Conservation (phyloP, 2,329 filamentous ascomycete species). For the Apiospora rasikravindrae region DNA sequence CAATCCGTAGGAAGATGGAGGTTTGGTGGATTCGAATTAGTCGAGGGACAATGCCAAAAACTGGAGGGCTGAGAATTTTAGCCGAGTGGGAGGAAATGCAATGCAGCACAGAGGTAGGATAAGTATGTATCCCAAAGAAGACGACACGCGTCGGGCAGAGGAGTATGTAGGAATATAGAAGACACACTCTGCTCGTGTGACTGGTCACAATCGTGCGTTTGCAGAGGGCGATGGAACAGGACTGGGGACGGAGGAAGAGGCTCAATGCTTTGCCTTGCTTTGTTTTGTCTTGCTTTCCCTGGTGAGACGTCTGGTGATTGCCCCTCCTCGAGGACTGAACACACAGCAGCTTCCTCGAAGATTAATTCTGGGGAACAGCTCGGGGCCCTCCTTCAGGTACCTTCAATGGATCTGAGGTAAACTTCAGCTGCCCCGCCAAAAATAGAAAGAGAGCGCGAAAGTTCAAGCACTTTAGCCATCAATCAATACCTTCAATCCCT, state of each 20-base stretch:
- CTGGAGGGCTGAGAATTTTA: slow-evolving; percentile 16
- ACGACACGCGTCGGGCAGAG: slow-evolving; percentile 6
- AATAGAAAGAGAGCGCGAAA: neutral
- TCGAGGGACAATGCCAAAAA: slow-evolving; percentile 5
- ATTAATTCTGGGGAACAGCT: neutral
- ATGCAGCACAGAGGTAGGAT: neutral
- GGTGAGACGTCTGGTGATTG: slow-evolving; percentile 5
- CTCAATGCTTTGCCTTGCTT: slow-evolving; percentile 8
- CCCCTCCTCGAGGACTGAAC: neutral
- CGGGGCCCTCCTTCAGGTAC: neutral
- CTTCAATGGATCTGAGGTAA: neutral
- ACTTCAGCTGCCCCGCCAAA: slow-evolving; percentile 4
- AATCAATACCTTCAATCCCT: neutral
- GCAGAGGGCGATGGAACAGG: neutral
- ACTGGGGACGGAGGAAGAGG: neutral
- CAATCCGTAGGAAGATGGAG: slow-evolving; percentile 13
- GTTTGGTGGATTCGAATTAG: slow-evolving; percentile 1
- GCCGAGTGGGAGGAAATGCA: slow-evolving; percentile 6
- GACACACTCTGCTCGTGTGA: neutral
- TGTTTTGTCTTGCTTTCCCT: slow-evolving; percentile 2
- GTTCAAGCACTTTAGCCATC: neutral
- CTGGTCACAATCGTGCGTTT: slow-evolving; percentile 1
- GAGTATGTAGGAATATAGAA: neutral
- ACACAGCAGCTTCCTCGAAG: neutral
- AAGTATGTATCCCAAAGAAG: neutral